These are phyloP conservation scores for Nitzschia palea DNA, from an alignment of 108 stramenopile species.

Conservation along the genomic window DNA sequence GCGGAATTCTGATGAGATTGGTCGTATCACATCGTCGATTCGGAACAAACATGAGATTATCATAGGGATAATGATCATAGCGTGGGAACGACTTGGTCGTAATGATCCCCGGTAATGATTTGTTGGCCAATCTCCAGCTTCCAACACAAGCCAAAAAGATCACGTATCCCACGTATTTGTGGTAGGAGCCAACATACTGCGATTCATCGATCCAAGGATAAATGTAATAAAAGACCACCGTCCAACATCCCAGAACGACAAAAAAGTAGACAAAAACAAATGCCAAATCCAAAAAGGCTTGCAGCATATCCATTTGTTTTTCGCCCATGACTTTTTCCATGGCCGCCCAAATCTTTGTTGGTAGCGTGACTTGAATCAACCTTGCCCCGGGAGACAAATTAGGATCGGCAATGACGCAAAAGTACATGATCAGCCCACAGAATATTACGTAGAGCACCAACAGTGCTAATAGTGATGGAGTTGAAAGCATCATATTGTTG, in stretches of 20 bases:
- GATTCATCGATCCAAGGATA: slow-evolving; percentile 66
- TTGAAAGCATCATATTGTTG: background rate
- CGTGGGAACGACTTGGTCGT: slow-evolving; percentile 52
- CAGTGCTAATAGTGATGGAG: slow-evolving; percentile 18
- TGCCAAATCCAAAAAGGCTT: slow-evolving; percentile 22
- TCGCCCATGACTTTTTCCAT: slow-evolving; percentile 14
- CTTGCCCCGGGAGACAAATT: slow-evolving; percentile 29
- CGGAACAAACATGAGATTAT: slow-evolving; percentile 65
- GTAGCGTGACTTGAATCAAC: slow-evolving; percentile 33
- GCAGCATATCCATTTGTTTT: slow-evolving; percentile 25
- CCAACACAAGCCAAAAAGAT: slow-evolving; percentile 73
- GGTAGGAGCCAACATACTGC: slow-evolving; percentile 42
- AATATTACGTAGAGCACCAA: slow-evolving; percentile 7
- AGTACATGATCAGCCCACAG: slow-evolving; percentile 34
- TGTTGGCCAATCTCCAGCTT: slow-evolving; percentile 61
- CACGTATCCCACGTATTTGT: slow-evolving; percentile 62
- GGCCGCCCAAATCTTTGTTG: slow-evolving; percentile 17
- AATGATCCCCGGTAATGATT: slow-evolving; percentile 60
- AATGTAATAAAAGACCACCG: slow-evolving; percentile 62
- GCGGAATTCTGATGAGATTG: slow-evolving; percentile 61
- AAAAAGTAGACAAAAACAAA: slow-evolving; percentile 47
- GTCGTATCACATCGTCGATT: slow-evolving; percentile 62
- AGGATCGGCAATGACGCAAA: slow-evolving; percentile 47
- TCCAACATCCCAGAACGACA: slow-evolving; percentile 77
- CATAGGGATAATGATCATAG: slow-evolving; percentile 86